Conservation (phyloP, 2,329 filamentous ascomycete genomes). For the Trichoderma sp. region DNA sequence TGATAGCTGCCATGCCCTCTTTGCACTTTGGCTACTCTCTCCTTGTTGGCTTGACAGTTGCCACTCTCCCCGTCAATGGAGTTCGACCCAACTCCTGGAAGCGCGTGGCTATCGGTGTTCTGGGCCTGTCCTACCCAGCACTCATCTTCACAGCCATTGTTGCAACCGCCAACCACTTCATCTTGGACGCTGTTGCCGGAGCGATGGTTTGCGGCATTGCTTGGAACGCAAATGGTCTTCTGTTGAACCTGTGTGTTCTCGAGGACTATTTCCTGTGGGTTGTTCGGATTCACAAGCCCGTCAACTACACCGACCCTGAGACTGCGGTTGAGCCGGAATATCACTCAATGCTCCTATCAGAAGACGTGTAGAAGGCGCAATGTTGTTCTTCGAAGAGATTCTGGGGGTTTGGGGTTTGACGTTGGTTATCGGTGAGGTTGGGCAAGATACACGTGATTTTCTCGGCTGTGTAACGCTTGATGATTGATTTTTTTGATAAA, state of each 20-base stretch:
- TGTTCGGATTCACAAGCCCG: slow-evolving; percentile 66
- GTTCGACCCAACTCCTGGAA: slow-evolving; percentile 54
- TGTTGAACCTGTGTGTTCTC: slow-evolving; percentile 64
- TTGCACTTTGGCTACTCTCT: slow-evolving; percentile 76
- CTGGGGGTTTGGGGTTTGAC: not conserved
- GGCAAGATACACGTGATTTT: not conserved
- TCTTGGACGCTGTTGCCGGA: slow-evolving; percentile 70
- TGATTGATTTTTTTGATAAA: not conserved
- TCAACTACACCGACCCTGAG: slow-evolving; percentile 42
- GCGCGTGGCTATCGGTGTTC: slow-evolving; percentile 44
- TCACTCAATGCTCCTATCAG: slow-evolving; percentile 24
- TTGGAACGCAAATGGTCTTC: slow-evolving; percentile 56
- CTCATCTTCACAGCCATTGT: slow-evolving; percentile 68
- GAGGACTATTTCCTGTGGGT: slow-evolving; percentile 69
- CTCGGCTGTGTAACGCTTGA: not conserved
- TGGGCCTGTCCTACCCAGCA: slow-evolving; percentile 64
- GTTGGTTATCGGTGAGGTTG: not conserved
- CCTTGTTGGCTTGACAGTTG: slow-evolving; percentile 69
- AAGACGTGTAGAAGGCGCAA: not conserved
- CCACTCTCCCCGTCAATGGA: slow-evolving; percentile 62
- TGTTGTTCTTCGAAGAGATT: not conserved
- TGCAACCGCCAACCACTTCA: slow-evolving; percentile 72
- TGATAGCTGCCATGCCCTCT: slow-evolving; percentile 69
- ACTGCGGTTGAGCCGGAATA: slow-evolving; percentile 39
- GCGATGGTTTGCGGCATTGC: slow-evolving; percentile 64